Conservation (phyloP, 495 filamentous ascomycete genomes). For the Penicillium longicatenatum region DNA sequence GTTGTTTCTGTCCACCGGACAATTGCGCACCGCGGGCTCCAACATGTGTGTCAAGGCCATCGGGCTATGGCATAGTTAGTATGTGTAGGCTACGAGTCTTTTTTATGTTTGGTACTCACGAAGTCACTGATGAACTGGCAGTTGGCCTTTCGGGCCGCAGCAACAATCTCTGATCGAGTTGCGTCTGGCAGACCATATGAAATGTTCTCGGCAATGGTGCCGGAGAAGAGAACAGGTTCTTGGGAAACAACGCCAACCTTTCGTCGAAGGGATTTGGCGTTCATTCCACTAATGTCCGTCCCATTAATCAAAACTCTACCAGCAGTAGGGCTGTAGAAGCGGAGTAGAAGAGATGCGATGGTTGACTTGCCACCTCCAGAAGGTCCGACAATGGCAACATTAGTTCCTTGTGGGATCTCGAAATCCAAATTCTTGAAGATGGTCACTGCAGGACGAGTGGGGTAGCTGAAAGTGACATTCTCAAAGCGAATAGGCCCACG, state of each 20-base stretch:
- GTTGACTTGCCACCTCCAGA: conserved; percentile 95
- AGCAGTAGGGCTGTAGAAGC: conserved; percentile 82
- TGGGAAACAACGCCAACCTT: conserved; percentile 95
- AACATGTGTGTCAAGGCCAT: conserved; percentile 91
- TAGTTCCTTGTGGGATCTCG: conserved; percentile 86
- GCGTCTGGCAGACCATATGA: conserved; percentile 86
- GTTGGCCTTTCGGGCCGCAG: conserved; percentile 90
- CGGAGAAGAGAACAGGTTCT: conserved; percentile 94
- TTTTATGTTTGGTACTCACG: conserved; percentile 54
- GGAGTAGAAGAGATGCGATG: conserved; percentile 80
- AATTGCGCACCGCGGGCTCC: conserved; percentile 92
- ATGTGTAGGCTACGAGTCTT: conserved; percentile 15
- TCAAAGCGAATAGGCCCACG: conserved; percentile 85
- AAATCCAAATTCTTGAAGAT: conserved; percentile 92
- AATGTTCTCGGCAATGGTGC: conserved; percentile 95
- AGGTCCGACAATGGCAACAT: conserved; percentile 95
- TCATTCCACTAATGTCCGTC: conserved; percentile 80
- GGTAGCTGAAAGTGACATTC: conserved; percentile 84
- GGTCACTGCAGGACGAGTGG: conserved; percentile 81
- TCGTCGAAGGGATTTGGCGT: conserved; percentile 89
- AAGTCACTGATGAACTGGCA: conserved; percentile 96
- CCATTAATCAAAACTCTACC: conserved; percentile 85
- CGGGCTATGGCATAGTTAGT: conserved; percentile 54
- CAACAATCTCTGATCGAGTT: conserved; percentile 75
- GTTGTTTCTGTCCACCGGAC: conserved; percentile 95